Evolutionary conservation across 805 yeast genomes (phyloP), one percentile per base, ranked within the genome.

Genomic region (Starmerella geochares): DNA sequence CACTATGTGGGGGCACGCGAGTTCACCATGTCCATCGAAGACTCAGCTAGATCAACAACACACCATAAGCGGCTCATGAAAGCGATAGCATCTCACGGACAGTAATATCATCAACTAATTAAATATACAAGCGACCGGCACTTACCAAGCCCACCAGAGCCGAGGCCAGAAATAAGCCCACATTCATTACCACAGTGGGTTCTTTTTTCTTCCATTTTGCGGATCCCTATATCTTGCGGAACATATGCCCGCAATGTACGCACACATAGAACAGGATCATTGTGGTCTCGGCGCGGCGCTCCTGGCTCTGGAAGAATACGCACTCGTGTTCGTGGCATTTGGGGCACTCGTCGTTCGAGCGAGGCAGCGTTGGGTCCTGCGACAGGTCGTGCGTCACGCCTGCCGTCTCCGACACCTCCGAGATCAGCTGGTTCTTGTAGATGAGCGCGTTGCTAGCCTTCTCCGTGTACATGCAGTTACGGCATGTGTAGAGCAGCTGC

Each of bases 311-410:
- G 75, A 92, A 92, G 65, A 92, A 92, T 35, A 92, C 98, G 67
- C 95, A 86, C 59, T 88, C 95, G 56, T 80, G 79, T 53, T 83
- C 82, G 58, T 77, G 81, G 68, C 99, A 92, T 48, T 76, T 74
- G 3, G 96, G 95, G 67, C 99, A 92, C 60, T 84, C 88, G 63
- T 85, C 85, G 65, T 90, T 92, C 1, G 95, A 83, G 57, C 96
- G 75, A 49, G 99, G 99, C 63, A 92, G 79, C 2, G 98, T 92
- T n/a, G 97, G 97, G 67, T 92, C 99, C 21, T 81, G 74, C 0
- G 96, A 96, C 57, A 92, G 84, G 66, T 90, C 97, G 64, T 85
- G 88, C 35, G 92, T 95, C 48, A 85, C 95, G 60, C 97, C 97
- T 1, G 97, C 97, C 2, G 96, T 90, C 64, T 86, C 96, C 62